A percentile compares a stretch with the other conserved stretches of the same genome.
phyloP scores from a whole-genome alignment of 768 basidiomycete species.

The Podaxis sp. region DNA sequence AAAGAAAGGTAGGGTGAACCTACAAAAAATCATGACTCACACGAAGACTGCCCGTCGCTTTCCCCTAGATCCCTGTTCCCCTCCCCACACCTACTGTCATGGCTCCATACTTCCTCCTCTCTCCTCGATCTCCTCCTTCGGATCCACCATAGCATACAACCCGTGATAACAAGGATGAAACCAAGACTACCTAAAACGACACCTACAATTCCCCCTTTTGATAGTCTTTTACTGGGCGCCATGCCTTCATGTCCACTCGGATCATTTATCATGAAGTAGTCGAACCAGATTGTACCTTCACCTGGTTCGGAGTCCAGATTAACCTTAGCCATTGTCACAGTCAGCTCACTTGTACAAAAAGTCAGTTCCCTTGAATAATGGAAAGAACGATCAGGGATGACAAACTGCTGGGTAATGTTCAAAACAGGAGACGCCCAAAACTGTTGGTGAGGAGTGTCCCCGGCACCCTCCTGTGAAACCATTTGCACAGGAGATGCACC shows the following conservation, averaged over 20 bases:
- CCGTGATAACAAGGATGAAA: slow-evolving; percentile 19
- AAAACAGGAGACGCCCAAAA: slow-evolving; percentile 31
- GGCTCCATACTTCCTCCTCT: neutral
- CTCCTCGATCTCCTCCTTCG: slow-evolving; percentile 20
- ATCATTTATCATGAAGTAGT: slow-evolving; percentile 35
- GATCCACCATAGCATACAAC: slow-evolving; percentile 22
- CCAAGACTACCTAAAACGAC: slow-evolving; percentile 27
- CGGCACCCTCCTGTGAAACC: slow-evolving; percentile 25
- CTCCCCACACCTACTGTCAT: neutral
- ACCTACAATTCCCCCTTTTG: slow-evolving; percentile 31
- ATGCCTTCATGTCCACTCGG: slow-evolving; percentile 20
- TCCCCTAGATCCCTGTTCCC: neutral
- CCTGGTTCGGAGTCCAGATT: slow-evolving; percentile 24
- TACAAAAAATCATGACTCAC: neutral
- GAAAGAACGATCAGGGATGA: neutral
- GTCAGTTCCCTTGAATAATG: neutral
- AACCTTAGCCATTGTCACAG: slow-evolving; percentile 34
- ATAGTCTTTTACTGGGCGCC: slow-evolving; percentile 9
- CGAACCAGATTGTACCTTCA: slow-evolving; percentile 45
- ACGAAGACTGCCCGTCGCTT: neutral
- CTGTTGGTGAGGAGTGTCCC: slow-evolving; percentile 31
- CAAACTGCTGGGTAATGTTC: slow-evolving; percentile 31
- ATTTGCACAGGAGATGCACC: slow-evolving; percentile 25
- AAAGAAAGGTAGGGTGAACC: neutral
- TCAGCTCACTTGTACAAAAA: slow-evolving; percentile 26